Conservation (phyloP, 805 yeast species). For the Saccharomyces jurei region DNA sequence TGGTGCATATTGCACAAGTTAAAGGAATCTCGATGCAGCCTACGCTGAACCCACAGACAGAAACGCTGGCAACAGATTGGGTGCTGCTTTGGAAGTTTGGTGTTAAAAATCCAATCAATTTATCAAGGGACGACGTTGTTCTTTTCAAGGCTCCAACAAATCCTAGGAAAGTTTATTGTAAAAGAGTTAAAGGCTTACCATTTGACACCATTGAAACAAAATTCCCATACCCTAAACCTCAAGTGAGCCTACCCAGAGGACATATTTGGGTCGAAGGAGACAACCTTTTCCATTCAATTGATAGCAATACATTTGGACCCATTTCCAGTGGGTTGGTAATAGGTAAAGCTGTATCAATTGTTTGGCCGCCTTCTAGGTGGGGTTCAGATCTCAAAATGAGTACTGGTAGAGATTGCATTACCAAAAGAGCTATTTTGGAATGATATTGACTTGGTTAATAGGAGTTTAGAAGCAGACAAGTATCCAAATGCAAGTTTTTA, state of each 20-base stretch:
- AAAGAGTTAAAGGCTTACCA: slow-evolving; percentile 67
- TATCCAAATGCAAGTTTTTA: background rate
- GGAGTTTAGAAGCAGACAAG: slow-evolving; percentile 1
- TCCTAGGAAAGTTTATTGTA: slow-evolving; percentile 68
- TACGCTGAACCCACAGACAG: slow-evolving; percentile 63
- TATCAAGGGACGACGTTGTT: slow-evolving; percentile 61
- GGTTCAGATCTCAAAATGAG: slow-evolving; percentile 30
- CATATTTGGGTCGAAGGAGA: slow-evolving; percentile 97
- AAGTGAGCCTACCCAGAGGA: slow-evolving; percentile 59
- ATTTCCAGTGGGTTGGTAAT: slow-evolving; percentile 70
- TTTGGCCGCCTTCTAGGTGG: slow-evolving; percentile 62
- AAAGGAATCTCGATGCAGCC: slow-evolving; percentile 87
- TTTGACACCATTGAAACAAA: slow-evolving; percentile 63
- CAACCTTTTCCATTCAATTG: slow-evolving; percentile 67
- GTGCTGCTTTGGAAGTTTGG: slow-evolving; percentile 64
- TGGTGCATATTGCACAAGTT: slow-evolving; percentile 63
- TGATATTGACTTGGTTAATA: background rate
- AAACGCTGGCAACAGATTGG: slow-evolving; percentile 43
- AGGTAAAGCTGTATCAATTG: slow-evolving; percentile 61
- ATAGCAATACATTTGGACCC: slow-evolving; percentile 85
- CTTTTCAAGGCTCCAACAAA: slow-evolving; percentile 74
- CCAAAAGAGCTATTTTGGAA: background rate
- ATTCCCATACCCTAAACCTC: slow-evolving; percentile 52
- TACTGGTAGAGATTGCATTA: slow-evolving; percentile 18
- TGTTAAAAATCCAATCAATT: slow-evolving; percentile 38